These are phyloP conservation scores for Trypanosoma congolense DNA, from an alignment of 208 protist genomes.

Conservation along the genomic window DNA sequence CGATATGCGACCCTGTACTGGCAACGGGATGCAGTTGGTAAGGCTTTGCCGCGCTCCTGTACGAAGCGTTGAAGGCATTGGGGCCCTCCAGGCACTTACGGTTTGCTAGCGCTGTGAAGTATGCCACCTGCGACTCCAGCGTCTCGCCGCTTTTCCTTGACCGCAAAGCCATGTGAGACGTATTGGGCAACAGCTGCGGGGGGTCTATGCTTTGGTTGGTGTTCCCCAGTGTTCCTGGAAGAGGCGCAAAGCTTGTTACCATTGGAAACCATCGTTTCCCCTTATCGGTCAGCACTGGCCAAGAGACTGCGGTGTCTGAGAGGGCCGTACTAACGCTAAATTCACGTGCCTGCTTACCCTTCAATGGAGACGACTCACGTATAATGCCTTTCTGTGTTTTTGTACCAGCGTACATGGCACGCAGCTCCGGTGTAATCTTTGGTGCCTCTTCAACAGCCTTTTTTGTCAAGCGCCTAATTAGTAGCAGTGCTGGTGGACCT, in stretches of 20 bases:
- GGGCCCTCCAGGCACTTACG: neutral
- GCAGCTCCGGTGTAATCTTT: conserved; percentile 19
- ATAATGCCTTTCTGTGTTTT: conserved; percentile 21
- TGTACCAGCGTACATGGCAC: conserved; percentile 19
- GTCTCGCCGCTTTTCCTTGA: conserved; percentile 25
- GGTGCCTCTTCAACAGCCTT: conserved; percentile 11
- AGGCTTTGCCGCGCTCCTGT: neutral
- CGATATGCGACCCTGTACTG: neutral
- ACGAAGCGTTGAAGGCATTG: neutral
- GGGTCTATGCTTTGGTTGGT: conserved; percentile 16
- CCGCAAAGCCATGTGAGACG: conserved; percentile 24
- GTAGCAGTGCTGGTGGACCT: conserved; percentile 14
- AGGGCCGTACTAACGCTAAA: neutral
- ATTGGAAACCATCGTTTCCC: conserved; percentile 61
- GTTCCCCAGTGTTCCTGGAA: conserved; percentile 65
- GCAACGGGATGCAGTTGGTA: neutral
- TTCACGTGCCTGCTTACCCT: neutral
- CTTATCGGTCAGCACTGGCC: conserved; percentile 13
- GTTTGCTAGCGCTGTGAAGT: conserved; percentile 26
- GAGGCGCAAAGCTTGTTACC: conserved; percentile 67
- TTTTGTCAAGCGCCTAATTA: conserved; percentile 2
- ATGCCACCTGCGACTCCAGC: conserved; percentile 46
- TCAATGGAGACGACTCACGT: neutral
- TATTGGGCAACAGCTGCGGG: conserved; percentile 42
- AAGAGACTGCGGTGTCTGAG: conserved; percentile 9